phyloP scores from a whole-genome alignment of 202 grass and related monocot species.

The Dendrocalamus latiflorus region DNA sequence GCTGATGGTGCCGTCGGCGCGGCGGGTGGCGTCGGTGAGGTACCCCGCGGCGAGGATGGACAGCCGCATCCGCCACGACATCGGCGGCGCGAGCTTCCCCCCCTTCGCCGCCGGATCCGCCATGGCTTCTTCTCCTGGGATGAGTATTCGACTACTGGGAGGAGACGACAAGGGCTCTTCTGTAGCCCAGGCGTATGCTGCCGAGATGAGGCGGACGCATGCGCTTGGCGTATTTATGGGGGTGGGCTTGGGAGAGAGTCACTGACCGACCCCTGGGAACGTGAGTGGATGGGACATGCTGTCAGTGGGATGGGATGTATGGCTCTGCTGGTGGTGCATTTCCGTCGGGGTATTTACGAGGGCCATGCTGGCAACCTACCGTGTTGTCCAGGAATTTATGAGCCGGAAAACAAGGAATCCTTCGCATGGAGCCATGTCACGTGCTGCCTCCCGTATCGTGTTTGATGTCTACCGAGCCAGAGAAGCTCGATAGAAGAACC shows the following conservation, averaged over 20 bases:
- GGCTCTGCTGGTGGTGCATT: not conserved
- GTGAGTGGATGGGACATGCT: accelerated
- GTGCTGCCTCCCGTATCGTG: too few species aligned
- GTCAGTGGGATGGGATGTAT: not conserved
- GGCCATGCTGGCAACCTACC: not conserved
- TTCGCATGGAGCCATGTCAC: too few species aligned
- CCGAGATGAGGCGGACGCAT: not conserved
- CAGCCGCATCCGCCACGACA: conserved; percentile 61
- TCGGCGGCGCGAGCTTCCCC: conserved; percentile 25
- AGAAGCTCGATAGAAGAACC: too few species aligned
- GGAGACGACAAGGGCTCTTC: not conserved
- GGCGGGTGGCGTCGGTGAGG: conserved; percentile 42
- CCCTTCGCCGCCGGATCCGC: not conserved
- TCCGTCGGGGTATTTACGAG: not conserved
- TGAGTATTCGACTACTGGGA: not conserved
- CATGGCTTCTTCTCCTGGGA: not conserved
- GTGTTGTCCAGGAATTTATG: not conserved
- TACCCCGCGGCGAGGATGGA: conserved; percentile 19
- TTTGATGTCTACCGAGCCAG: too few species aligned
- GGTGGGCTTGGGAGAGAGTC: not conserved
- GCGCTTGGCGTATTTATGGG: not conserved
- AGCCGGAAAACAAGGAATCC: too few species aligned
- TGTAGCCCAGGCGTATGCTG: not conserved
- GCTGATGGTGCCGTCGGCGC: conserved; percentile 62
- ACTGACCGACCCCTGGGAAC: not conserved